Percentiles rank a stretch among this genome's conserved stretches.
Conservation (phyloP, 1,139 yeast genomes). For the Kurtzmaniella quercitrusa region DNA sequence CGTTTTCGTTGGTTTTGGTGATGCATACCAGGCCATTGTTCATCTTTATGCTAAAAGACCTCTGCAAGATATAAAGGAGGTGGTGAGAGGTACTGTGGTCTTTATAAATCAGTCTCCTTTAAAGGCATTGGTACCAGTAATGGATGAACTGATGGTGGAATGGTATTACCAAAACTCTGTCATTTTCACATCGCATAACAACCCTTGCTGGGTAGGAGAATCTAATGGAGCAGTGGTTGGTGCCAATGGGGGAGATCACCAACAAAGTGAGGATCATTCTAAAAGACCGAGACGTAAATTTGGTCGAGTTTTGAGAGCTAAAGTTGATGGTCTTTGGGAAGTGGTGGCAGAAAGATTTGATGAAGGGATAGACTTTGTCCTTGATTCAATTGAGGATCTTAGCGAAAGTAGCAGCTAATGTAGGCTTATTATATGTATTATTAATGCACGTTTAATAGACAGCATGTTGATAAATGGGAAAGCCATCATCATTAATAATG, state of each 20-base stretch:
- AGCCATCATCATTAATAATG: neutral
- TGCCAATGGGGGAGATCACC: constrained; percentile 18
- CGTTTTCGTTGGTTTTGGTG: constrained; percentile 86
- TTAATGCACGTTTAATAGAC: neutral
- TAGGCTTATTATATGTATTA: constrained; percentile 1
- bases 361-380: constrained; percentile 77
- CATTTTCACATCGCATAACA: constrained; percentile 69
- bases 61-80: constrained; percentile 48
- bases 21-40: constrained; percentile 81
- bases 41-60: constrained; percentile 82
- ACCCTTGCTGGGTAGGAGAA: constrained; percentile 67
- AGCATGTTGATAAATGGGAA: neutral
- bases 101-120: constrained; percentile 64
- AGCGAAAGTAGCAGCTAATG: constrained; percentile 17
- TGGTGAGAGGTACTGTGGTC: constrained; percentile 69
- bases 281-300: constrained; percentile 85
- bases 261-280: constrained; percentile 33
- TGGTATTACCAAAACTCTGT: constrained; percentile 90
- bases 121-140: constrained; percentile 75
- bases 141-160: constrained; percentile 84
- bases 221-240: constrained; percentile 11
- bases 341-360: constrained; percentile 78
- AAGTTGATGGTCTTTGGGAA: constrained; percentile 69
- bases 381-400: constrained; percentile 66
- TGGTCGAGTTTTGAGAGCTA: constrained; percentile 79